Evolutionary conservation across 352 stramenopile genomes (phyloP).

Genomic region (Poterioochromonas sp.): DNA sequence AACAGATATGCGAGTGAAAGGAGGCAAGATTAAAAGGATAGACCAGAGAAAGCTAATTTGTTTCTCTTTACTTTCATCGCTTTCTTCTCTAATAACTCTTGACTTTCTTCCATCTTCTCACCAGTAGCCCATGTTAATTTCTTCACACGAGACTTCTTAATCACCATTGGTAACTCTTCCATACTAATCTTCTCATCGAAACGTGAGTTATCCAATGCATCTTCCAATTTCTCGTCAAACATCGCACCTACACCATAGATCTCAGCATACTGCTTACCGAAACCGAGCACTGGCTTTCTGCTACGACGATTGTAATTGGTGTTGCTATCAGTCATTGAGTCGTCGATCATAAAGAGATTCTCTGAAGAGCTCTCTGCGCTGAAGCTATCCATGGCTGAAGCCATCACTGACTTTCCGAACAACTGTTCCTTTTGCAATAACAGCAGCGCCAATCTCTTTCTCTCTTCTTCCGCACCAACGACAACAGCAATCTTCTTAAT

Average conservation of each 20-base stretch:
- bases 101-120: background rate
- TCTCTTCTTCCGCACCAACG: slow-evolving; percentile 39
- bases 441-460: slow-evolving; percentile 33
- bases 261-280: background rate
- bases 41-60: slow-evolving; percentile 21
- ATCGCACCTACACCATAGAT: background rate
- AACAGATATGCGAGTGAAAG: too few relatives aligned
- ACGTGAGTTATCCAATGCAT: background rate
- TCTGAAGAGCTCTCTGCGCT: background rate
- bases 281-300: background rate
- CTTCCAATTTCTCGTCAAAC: slow-evolving; percentile 4
- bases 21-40: slow-evolving; percentile 16
- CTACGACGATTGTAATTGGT: background rate
- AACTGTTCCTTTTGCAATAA: background rate
- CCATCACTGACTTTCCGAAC: background rate
- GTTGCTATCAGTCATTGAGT: background rate
- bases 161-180: background rate
- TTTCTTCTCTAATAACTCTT: background rate
- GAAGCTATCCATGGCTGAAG: background rate
- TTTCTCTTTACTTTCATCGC: slow-evolving; percentile 4
- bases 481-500: slow-evolving; percentile 36
- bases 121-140: background rate
- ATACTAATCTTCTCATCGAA: background rate
- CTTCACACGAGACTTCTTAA: background rate
- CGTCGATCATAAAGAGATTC: too few relatives aligned